Base-by-base conservation (phyloP, 257 asterid genomes). In the Solanum medicagineum region DNA sequence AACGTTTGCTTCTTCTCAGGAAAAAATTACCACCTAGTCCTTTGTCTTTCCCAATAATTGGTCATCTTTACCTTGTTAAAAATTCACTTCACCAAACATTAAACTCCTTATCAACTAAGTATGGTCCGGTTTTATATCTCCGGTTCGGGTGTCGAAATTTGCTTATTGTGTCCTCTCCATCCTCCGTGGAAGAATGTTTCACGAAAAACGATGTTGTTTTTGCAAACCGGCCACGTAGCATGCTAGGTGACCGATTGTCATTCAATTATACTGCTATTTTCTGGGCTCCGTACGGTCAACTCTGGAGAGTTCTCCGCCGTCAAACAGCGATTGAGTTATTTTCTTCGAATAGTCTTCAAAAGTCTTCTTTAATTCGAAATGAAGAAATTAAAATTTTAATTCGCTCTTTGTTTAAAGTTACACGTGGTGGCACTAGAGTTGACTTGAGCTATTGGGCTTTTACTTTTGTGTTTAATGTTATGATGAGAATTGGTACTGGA, bases 61-160 rank as follows among this genome's bases (percentile, higher is more conserved):
- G 96, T 87, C 97, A 93, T 44, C 89, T 92, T 14, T 92, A 91
- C 84, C 97, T 91, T 22, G 57, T 93, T 53, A 92, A 87, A 66
- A 84, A 69, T 3, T 60, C 91, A 51, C 87, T 92, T 80, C 89
- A 92, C 85, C 84, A 74, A 12, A 79, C 90, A 2, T 87, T 91
- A 6, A 62, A 90, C 22, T 74, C 89, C 3, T 57, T 92, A 15
- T 87, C 94, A 12, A 66, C 88, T 60, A 84, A 9, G 7, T 87
- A 91, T 26, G 96, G 97, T 32, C 92, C 91, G 0, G 80, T 92
- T 36, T 15, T 91, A 10, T 91, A 85, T 14, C 92, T 93, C 85
- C 86, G 63, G 2, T 63, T 92, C 11, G 95, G 96, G 77, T 85
- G 81, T 86, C 84, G 75, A 55, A 80, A 91, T 0, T 22, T 90